Percentiles rank a stretch among this genome's conserved stretches.
phyloP scores from a whole-genome alignment of 2,329 filamentous ascomycete species.

The Ceratocystis huliohia region DNA sequence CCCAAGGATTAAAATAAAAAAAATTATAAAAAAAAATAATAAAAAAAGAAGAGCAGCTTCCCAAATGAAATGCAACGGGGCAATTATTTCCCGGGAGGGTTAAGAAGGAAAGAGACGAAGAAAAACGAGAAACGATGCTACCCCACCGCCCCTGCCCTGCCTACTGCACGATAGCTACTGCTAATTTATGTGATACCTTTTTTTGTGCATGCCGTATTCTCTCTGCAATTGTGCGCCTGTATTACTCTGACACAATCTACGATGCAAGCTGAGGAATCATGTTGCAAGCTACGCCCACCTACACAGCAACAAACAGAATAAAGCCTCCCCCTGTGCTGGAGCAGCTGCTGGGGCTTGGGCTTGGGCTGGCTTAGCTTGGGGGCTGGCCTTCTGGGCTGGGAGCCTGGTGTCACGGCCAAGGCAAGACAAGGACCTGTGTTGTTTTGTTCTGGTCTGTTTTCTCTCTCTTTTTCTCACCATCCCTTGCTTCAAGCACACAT shows the following conservation, averaged over 20 bases:
- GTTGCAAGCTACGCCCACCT: background rate
- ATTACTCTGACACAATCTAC: slow-evolving; percentile 1
- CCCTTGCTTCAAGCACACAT: background rate
- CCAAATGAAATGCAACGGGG: background rate
- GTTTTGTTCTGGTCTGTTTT: background rate
- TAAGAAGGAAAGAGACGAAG: background rate
- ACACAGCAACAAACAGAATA: background rate
- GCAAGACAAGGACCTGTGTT: background rate
- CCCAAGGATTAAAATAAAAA: background rate
- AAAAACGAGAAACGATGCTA: too few species aligned
- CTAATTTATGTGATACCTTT: background rate
- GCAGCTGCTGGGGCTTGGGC: background rate
- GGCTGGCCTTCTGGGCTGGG: background rate
- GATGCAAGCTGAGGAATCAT: background rate
- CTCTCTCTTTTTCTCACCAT: background rate
- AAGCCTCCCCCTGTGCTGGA: background rate
- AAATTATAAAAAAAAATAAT: too few species aligned
- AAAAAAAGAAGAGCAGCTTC: too few species aligned
- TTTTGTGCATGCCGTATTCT: background rate
- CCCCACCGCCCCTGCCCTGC: background rate
- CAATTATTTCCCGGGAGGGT: background rate
- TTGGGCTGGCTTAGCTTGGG: background rate
- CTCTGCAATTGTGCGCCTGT: background rate
- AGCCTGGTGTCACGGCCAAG: background rate
- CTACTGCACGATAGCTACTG: background rate